Base-by-base conservation (phyloP, 495 filamentous ascomycete species). In the Aspergillus biplanus region DNA sequence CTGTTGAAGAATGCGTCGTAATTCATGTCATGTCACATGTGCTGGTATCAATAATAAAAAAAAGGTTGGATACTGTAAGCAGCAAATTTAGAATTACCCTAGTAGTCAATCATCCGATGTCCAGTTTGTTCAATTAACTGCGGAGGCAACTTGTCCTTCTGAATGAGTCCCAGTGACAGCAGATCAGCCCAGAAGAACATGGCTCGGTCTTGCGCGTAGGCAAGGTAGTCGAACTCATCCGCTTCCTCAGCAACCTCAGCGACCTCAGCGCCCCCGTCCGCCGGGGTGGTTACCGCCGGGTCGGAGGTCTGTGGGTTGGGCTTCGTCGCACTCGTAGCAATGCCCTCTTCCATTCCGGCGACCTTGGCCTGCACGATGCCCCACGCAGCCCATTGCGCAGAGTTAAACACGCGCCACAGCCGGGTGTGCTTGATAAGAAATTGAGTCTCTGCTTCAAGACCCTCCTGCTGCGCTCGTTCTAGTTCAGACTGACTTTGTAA, bases 351-450 rank as follows among this genome's bases (percentile, higher is more conserved):
- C 76, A 86, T 77, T 5, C 86, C 92, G 0, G 90, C 84, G 6
- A 92, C 81, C 71, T 94, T 94, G 32, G 95, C 94, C 78, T 98
- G 96, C 56, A 98, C 89, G 52, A 97, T 91, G 33, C 95, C 95
- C 95, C 96, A 99, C 2, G 91, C 90, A 32, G 93, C 87, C 96
- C 96, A 99, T 72, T 92, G 88, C 3, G 92, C 93, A 18, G 89
- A 90, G 72, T 92, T 92, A 4, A 92, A 90, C 4, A 90, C 82
- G 5, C 94, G 85, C 96, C 96, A 99, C 46, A 94, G 79, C 31
- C 86, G 79, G 8, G 90, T 86, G 76, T 98, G 92, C 33, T 87
- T 84, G 65, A 96, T 69, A 33, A 98, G 79, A 57, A 81, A 82
- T 34, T 86, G 76, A 7, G 96, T 80, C 63, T 90, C 84, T 9